Percentiles rank a stretch among this genome's conserved stretches.
Conservation (phyloP, 192 early-diverging fungal species). For the Phycomyces nitens region DNA sequence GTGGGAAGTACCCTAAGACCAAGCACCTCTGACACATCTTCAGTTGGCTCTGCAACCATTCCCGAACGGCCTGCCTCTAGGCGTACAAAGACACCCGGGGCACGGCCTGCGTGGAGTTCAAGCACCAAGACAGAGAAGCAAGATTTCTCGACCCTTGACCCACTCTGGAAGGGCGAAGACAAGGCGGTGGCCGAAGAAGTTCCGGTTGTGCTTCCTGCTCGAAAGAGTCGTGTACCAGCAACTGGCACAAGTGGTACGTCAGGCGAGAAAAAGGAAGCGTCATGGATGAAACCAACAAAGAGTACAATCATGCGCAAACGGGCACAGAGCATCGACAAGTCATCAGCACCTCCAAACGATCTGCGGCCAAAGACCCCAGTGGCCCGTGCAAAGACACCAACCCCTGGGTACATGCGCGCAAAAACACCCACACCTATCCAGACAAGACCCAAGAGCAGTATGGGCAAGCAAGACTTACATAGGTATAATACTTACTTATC, state of each 20-base stretch:
- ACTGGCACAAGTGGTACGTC: not conserved
- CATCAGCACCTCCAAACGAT: slow-evolving; percentile 2
- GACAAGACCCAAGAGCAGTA: slow-evolving; percentile 26
- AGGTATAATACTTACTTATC: not conserved
- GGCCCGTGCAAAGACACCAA: slow-evolving; percentile 12
- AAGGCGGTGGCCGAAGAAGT: not conserved
- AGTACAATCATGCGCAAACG: slow-evolving; percentile 22
- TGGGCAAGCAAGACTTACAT: not conserved
- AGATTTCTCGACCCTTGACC: slow-evolving; percentile 11
- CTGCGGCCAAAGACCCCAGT: slow-evolving; percentile 9
- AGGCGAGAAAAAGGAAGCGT: slow-evolving; percentile 9
- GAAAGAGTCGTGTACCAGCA: not conserved
- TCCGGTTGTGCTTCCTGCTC: not conserved
- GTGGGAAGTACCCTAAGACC: slow-evolving; percentile 3
- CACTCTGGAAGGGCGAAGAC: slow-evolving; percentile 13
- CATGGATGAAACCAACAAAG: slow-evolving; percentile 34
- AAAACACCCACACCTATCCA: slow-evolving; percentile 17
- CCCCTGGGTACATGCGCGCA: not conserved
- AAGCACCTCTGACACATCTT: slow-evolving; percentile 26
- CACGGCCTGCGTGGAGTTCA: slow-evolving; percentile 4
- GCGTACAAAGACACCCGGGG: not conserved
- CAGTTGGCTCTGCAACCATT: slow-evolving; percentile 1
- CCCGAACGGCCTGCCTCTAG: not conserved
- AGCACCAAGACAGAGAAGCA: slow-evolving; percentile 8
- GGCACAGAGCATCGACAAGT: not conserved